phyloP scores from a whole-genome alignment of 2,329 filamentous ascomycete species.

The Aspergillus versicolor region DNA sequence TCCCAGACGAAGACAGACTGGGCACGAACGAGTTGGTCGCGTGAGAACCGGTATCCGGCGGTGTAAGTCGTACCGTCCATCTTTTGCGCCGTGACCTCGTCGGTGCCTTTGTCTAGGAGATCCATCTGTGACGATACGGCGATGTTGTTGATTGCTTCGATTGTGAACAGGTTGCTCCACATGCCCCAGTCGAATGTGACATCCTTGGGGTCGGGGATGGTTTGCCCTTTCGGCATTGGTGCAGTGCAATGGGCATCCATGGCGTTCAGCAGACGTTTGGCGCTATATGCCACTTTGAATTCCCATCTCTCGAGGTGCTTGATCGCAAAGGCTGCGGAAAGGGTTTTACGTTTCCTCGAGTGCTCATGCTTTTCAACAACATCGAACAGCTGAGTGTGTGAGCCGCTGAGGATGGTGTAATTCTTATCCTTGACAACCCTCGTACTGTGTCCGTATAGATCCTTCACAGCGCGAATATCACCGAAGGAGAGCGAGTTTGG shows the following conservation, averaged over 20 bases:
- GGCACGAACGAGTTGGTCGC: neutral
- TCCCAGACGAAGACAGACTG: neutral
- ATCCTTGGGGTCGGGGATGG: slow-evolving; percentile 18
- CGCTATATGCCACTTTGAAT: slow-evolving; percentile 55
- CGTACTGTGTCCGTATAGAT: slow-evolving; percentile 53
- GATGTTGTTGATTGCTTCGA: slow-evolving; percentile 60
- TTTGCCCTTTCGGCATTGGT: slow-evolving; percentile 17
- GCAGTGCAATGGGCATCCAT: slow-evolving; percentile 43
- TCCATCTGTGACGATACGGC: slow-evolving; percentile 52
- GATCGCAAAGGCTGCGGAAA: slow-evolving; percentile 53
- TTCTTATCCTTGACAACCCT: slow-evolving; percentile 52
- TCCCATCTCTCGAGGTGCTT: slow-evolving; percentile 58
- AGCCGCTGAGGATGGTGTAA: slow-evolving; percentile 47
- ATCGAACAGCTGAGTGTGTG: slow-evolving; percentile 54
- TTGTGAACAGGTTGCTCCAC: slow-evolving; percentile 57
- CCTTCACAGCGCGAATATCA: slow-evolving; percentile 45
- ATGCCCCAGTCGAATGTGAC: slow-evolving; percentile 50
- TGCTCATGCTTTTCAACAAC: slow-evolving; percentile 54
- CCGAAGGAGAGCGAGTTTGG: slow-evolving; percentile 47
- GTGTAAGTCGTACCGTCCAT: neutral
- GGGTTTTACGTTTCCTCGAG: slow-evolving; percentile 50
- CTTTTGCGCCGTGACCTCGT: slow-evolving; percentile 34
- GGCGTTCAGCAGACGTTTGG: slow-evolving; percentile 43
- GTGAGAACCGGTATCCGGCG: neutral
- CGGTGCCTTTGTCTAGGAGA: slow-evolving; percentile 51